A percentile compares a stretch with the other conserved stretches of the same genome.
These are phyloP conservation scores for Oidiodendron maius DNA, from an alignment of 495 filamentous ascomycete species.

Conservation along the genomic window DNA sequence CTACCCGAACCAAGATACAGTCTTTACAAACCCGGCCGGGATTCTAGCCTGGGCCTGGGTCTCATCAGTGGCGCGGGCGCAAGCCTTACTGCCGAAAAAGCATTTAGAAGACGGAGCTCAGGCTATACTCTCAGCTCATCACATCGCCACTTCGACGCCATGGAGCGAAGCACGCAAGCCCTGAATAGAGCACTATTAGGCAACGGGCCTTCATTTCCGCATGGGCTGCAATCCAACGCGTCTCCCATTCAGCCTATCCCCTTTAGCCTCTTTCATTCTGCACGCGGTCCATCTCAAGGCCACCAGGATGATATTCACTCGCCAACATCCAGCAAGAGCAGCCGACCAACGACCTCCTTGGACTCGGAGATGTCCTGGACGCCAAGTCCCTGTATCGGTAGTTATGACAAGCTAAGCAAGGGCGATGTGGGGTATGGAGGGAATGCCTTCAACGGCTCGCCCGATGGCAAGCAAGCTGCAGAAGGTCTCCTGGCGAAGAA, in stretches of 20 bases:
- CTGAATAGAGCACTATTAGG: conserved; percentile 20
- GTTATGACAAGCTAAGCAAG: conserved; percentile 62
- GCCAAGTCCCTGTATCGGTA: conserved; percentile 22
- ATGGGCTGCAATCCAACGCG: conserved; percentile 11
- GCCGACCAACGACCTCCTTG: conserved; percentile 12
- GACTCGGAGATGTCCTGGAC: conserved; percentile 12
- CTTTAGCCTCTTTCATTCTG: conserved; percentile 15
- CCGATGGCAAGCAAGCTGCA: conserved; percentile 33
- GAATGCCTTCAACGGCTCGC: conserved; percentile 39
- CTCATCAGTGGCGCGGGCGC: conserved; percentile 27
- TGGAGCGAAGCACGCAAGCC: conserved; percentile 28
- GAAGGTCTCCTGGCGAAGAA: conserved; percentile 51
- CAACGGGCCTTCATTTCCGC: conserved; percentile 9
- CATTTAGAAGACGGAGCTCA: conserved; percentile 49
- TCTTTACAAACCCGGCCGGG: conserved; percentile 66
- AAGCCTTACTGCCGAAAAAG: conserved; percentile 46
- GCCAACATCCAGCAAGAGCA: conserved; percentile 21
- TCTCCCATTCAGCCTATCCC: conserved; percentile 32
- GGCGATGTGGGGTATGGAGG: conserved; percentile 64
- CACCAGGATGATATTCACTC: conserved; percentile 14
- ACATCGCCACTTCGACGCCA: conserved; percentile 27
- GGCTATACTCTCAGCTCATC: conserved; percentile 39
- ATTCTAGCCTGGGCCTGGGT: conserved; percentile 32
- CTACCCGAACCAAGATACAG: conserved; percentile 83
- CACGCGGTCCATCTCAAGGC: conserved; percentile 3